Evolutionary conservation across 75 land plant species (phyloP), one percentile per base, ranked within the genome.

Genomic region (Ceratopteris richardii): DNA sequence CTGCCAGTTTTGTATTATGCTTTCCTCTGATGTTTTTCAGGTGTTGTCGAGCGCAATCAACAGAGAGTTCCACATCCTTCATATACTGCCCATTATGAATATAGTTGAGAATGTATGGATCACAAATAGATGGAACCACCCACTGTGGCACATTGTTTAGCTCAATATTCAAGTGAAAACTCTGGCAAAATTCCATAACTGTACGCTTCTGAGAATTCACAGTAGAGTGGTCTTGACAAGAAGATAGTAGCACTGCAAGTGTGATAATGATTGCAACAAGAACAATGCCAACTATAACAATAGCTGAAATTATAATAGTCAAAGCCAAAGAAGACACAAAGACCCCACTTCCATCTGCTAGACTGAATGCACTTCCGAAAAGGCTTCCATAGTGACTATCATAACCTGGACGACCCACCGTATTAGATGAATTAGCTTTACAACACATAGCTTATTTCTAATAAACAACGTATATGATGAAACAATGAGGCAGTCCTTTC

Each of bases 91-190:
- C n/a, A n/a, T n/a, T n/a, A n/a, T n/a, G n/a, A n/a, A n/a, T n/a
- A n/a, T n/a, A n/a, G n/a, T n/a, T n/a, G n/a, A n/a, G n/a, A n/a
- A n/a, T n/a, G n/a, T n/a, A n/a, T n/a, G n/a, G n/a, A n/a, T n/a
- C n/a, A n/a, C n/a, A n/a, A 25, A 75, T 73, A 1, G 61, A 23
- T 0, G 95, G 87, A 29, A 89, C 75, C 9, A 80, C 72, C 87
- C 92, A 89, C n/a, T 62, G 70, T 18, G 70, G 55, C 0, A 71
- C 54, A 50, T 88, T 89, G 76, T 83, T 73, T 21, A 89, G 25
- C 71, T 89, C 95, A 14, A 74, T 82, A 13, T 78, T 82, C 40
- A 83, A 51, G 50, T 80, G 57, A 74, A 86, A 89, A 62, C 87
- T 82, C 57, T 75, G 57, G 58, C 91, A 86, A 18, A 62, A 26